Evolutionary conservation across 768 basidiomycete genomes (phyloP).

Genomic region (Chlorophyllum brunneum): DNA sequence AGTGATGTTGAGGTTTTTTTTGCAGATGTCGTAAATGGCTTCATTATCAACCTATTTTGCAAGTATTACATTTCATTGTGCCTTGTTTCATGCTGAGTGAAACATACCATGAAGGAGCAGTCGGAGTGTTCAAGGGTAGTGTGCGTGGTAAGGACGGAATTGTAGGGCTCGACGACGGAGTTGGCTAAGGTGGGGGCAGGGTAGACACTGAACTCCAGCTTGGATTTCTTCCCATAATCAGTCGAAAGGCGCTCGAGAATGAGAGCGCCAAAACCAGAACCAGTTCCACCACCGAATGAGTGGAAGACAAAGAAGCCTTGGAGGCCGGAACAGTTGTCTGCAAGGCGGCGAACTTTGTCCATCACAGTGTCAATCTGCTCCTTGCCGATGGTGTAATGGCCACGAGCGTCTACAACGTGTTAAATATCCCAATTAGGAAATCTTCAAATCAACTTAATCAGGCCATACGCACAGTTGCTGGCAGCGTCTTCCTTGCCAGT

Average conservation of each 20-base stretch:
- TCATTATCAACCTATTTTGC: conserved; percentile 86
- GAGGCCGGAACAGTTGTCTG: conserved; percentile 96
- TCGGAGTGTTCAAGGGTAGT: conserved; percentile 99
- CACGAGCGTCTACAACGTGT: conserved; percentile 77
- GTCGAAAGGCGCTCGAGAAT: conserved; percentile 95
- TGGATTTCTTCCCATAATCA: conserved; percentile 99
- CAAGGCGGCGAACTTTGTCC: conserved; percentile 94
- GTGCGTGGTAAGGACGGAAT: conserved; percentile 96
- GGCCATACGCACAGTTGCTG: conserved; percentile 78
- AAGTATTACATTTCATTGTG: not conserved
- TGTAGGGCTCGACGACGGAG: conserved; percentile 99
- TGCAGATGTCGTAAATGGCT: conserved; percentile 99
- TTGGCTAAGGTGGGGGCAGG: conserved; percentile 85
- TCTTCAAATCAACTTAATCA: not conserved
- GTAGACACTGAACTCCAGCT: conserved; percentile 98
- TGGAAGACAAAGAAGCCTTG: conserved; percentile 99
- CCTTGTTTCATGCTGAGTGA: not conserved
- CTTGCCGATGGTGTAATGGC: conserved; percentile 98
- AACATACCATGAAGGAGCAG: conserved; percentile 95
- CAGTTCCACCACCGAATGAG: conserved; percentile 99
- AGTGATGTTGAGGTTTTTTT: conserved; percentile 82
- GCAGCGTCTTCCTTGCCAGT: conserved; percentile 99
- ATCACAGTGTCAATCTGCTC: conserved; percentile 96
- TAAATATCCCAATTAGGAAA: conserved; percentile 7
- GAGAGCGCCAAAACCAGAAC: conserved; percentile 98